These are phyloP conservation scores for Petunia secreta DNA, from an alignment of 257 asterid species.

Conservation along the genomic window DNA sequence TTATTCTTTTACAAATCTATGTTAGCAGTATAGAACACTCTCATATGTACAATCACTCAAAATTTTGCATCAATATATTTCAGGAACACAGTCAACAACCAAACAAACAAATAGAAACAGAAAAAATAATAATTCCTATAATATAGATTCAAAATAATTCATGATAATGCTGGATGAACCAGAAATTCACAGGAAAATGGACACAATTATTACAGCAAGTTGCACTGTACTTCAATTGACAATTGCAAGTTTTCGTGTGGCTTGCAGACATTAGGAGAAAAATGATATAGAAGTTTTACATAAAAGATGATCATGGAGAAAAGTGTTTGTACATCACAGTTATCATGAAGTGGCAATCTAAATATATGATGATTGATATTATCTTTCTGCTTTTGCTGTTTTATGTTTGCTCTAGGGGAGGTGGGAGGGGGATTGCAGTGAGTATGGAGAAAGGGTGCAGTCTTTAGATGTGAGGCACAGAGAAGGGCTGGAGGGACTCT, in stretches of 20 bases:
- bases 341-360: constrained; percentile 9
- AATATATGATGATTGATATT: not conserved
- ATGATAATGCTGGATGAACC: not conserved
- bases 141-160: not conserved
- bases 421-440: not conserved
- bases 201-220: not conserved
- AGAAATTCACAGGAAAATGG: constrained; percentile 11
- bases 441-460: not conserved
- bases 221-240: not conserved
- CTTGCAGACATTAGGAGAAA: not conserved
- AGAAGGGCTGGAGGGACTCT: constrained; percentile 20
- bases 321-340: not conserved
- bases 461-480: not conserved
- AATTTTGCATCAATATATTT: not conserved
- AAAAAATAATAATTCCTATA: not conserved
- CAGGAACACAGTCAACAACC: constrained; percentile 8
- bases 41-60: not conserved
- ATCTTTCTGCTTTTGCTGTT: not conserved
- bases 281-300: not conserved
- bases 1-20: not conserved
- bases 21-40: not conserved
- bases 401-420: no score
- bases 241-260: not conserved
- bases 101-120: not conserved
- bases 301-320: constrained; percentile 19